Base-by-base conservation (phyloP, 75 land plant species). In the Selaginella moellendorffii region DNA sequence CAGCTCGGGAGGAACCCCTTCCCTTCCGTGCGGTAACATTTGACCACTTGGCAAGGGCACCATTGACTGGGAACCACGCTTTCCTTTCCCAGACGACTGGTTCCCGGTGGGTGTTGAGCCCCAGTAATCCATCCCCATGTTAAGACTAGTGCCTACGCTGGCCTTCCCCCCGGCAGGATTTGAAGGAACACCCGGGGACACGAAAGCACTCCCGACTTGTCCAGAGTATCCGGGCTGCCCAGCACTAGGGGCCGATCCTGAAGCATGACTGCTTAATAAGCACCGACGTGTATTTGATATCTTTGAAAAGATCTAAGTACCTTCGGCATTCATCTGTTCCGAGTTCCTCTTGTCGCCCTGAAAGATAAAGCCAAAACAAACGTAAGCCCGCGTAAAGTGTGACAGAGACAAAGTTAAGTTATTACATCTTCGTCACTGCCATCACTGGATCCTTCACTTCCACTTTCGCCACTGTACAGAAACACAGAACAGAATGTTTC, bases 101-200 rank as follows among this genome's bases (percentile, higher is more conserved):
- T 0, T 63, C 24, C 72, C 72, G 65, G 53, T 27, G 0, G 77
- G 58, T 17, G 79, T 59, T 5, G 74, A 72, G 69, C 73, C 75
- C 93, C 97, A 84, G 17, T 80, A 72, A 31, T 84, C 97, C 97
- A 87, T 81, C 18, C 93, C 92, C 51, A 87, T 90, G 65, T 90
- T 84, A 61, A 87, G 63, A 76, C 81, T 86, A 58, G 90, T 81
- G 26, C 59, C 59, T 9, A 56, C 59, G n/a, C 17, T 8, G 5
- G n/a, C 25, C 24, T 25, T 56, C 9, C n/a, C 8, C n/a, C 17
- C 25, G 8, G 59, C 9, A 5, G 2, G 21, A 24, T 25, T 25
- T 21, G 21, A 21, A 21, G 59, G 59, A 19, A 56, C 24, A 19
- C 59, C 59, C 5, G 59, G 59, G 21, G 21, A 2, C 2, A 56